Conservation (phyloP, 805 yeast species). For the Myxozyma melibiosi region DNA sequence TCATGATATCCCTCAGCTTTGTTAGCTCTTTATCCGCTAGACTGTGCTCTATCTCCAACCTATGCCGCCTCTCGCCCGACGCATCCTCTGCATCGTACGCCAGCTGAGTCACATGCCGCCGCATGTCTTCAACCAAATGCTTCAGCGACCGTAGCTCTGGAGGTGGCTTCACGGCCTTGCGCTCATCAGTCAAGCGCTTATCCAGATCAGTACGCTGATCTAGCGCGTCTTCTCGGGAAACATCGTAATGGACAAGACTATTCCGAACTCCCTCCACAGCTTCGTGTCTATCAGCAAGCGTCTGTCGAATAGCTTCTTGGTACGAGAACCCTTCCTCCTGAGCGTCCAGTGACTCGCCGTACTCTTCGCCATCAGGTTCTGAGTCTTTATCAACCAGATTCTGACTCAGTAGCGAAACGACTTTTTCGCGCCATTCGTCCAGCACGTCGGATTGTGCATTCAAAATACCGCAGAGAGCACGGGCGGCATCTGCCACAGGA, state of each 20-base stretch:
- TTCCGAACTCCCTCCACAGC: slow-evolving; percentile 45
- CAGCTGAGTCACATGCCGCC: slow-evolving; percentile 20
- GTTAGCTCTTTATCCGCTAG: slow-evolving; percentile 13
- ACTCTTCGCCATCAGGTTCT: slow-evolving; percentile 73
- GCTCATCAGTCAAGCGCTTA: slow-evolving; percentile 31
- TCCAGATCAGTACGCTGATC: slow-evolving; percentile 35
- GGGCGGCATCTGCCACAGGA: slow-evolving; percentile 16
- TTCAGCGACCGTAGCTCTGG: slow-evolving; percentile 27
- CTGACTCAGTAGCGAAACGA: slow-evolving; percentile 49
- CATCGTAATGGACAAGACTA: slow-evolving; percentile 30
- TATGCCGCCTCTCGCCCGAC: slow-evolving; percentile 14
- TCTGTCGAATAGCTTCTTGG: slow-evolving; percentile 42
- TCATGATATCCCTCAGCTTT: slow-evolving; percentile 10
- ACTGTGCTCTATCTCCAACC: slow-evolving; percentile 20
- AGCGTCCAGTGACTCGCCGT: slow-evolving; percentile 67
- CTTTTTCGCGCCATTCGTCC: slow-evolving; percentile 54
- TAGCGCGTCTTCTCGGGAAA: slow-evolving; percentile 24
- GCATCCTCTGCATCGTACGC: slow-evolving; percentile 25
- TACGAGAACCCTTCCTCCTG: slow-evolving; percentile 63
- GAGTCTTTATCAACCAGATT: slow-evolving; percentile 55
- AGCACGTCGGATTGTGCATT: slow-evolving; percentile 56
- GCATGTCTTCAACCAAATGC: slow-evolving; percentile 19
- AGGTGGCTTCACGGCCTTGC: slow-evolving; percentile 32
- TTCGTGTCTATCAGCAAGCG: slow-evolving; percentile 47
- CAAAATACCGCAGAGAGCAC: slow-evolving; percentile 38